Percentiles rank a stretch among this genome's conserved stretches.
Conservation (phyloP, 2,329 filamentous ascomycete genomes). For the Eutypa lata region DNA sequence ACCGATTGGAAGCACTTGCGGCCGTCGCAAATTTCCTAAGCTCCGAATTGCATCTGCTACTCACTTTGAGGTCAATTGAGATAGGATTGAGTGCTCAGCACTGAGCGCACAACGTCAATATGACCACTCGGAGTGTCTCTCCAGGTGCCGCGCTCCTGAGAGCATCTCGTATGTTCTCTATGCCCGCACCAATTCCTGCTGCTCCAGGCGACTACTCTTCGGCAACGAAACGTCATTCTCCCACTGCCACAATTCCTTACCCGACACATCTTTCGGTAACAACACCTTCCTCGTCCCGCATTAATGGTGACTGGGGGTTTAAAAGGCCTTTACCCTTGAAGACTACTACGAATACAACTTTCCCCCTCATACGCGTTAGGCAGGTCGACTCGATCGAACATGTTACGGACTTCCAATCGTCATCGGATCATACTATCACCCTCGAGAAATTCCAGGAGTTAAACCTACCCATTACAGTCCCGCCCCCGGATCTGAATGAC, state of each 20-base stretch:
- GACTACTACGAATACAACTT: slow-evolving; percentile 67
- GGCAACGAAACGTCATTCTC: slow-evolving; percentile 50
- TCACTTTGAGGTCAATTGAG: not conserved
- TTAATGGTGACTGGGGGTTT: slow-evolving; percentile 85
- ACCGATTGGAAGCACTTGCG: not conserved
- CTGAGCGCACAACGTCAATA: slow-evolving; percentile 15
- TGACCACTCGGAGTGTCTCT: slow-evolving; percentile 41
- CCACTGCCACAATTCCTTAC: slow-evolving; percentile 70
- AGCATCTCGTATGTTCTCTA: slow-evolving; percentile 83
- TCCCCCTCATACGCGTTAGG: slow-evolving; percentile 73
- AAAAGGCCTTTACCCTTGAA: slow-evolving; percentile 80
- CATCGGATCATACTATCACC: slow-evolving; percentile 76
- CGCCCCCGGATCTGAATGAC: slow-evolving; percentile 20
- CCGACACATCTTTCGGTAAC: slow-evolving; percentile 83
- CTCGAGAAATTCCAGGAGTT: slow-evolving; percentile 85
- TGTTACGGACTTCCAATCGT: slow-evolving; percentile 83
- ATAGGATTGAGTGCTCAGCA: slow-evolving; percentile 10
- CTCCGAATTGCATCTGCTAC: not conserved
- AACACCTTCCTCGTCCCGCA: slow-evolving; percentile 68
- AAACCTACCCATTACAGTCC: slow-evolving; percentile 65
- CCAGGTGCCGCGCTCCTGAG: slow-evolving; percentile 71
- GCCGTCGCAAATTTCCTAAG: not conserved
- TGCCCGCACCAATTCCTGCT: slow-evolving; percentile 71
- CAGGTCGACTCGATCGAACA: slow-evolving; percentile 82
- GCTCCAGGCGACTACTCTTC: slow-evolving; percentile 51